Percentiles rank a stretch among this genome's conserved stretches.
These are phyloP conservation scores for Fusarium pseudocircinatum DNA, from an alignment of 2,329 filamentous ascomycete genomes.

Conservation along the genomic window DNA sequence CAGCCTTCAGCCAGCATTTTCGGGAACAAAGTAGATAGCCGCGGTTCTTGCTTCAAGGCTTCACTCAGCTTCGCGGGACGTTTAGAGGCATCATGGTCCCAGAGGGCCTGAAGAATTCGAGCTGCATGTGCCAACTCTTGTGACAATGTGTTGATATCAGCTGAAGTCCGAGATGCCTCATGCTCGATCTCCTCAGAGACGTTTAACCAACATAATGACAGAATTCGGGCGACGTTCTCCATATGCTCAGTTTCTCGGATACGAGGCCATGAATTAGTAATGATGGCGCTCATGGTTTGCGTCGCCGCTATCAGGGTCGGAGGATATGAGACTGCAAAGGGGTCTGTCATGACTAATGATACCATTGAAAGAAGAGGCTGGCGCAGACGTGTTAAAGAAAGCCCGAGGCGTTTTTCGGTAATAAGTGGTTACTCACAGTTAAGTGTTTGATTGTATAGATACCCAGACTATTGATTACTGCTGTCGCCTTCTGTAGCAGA, in stretches of 20 bases:
- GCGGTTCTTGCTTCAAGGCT: slow-evolving; percentile 40
- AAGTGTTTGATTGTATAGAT: slow-evolving; percentile 74
- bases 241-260: slow-evolving; percentile 64
- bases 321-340: slow-evolving; percentile 68
- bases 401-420: neutral
- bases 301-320: slow-evolving; percentile 63
- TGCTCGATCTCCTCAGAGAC: slow-evolving; percentile 55
- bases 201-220: slow-evolving; percentile 72
- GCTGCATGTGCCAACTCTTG: slow-evolving; percentile 32
- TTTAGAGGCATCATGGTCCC: slow-evolving; percentile 25
- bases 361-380: slow-evolving; percentile 75
- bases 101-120: slow-evolving; percentile 36
- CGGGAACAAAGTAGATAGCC: slow-evolving; percentile 45
- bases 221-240: slow-evolving; percentile 69
- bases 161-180: neutral
- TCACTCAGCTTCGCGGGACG: slow-evolving; percentile 25
- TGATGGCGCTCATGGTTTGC: slow-evolving; percentile 63
- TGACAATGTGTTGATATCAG: slow-evolving; percentile 12
- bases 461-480: slow-evolving; percentile 65
- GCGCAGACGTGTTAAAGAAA: slow-evolving; percentile 13
- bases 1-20: neutral
- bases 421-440: slow-evolving; percentile 56
- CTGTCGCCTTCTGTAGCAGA: slow-evolving; percentile 61
- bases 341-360: slow-evolving; percentile 71
- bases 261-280: slow-evolving; percentile 76